Evolutionary conservation across 805 yeast genomes (phyloP), one percentile per base, ranked within the genome.

Genomic region (Tetrapisispora namnaoensis): DNA sequence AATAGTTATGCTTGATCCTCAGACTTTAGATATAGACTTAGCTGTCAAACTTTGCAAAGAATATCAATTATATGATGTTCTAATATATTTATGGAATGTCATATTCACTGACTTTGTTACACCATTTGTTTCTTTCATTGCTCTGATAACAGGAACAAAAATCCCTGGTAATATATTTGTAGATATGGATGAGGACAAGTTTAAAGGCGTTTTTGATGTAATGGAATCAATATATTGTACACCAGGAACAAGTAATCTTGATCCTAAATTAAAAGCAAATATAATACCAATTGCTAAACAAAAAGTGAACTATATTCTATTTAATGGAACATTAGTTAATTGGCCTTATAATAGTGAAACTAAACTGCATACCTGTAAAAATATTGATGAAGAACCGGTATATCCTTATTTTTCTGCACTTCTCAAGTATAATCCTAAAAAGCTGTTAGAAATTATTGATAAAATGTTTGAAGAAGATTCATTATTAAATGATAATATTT

Each of bases 401-500:
- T 89, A 83, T 53, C 95, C 96, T 0, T 83, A 86, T 57, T 65
- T 89, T n/a, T 71, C 69, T 39, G 54, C 73, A 13, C 67, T 89
- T 16, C 61, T 88, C n/a, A 68, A 70, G 37, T 74, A 65, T 54
- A 76, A 83, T 53, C 71, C 84, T 4, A 69, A 75, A n/a, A 76
- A 75, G 37, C 76, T 82, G 66, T 73, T 90, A 35, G 70, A 82
- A 0, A 76, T 86, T 17, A 63, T 93, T 50, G 83, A 88, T 62
- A 95, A 86, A 61, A 83, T 85, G 9, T 82, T 91, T 59, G 96
- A 90, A 62, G 97, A 91, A 60, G 95, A 88, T 61, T 68, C 84
- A 0, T 70, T 77, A 39, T 63, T 91, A 49, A 87, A 89, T 62
- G 88, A 80, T 20, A 80, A 78, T 42, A 75, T n/a, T n/a, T 22